Percentiles rank a stretch among this genome's conserved stretches.
Evolutionary conservation across 2,329 filamentous ascomycete genomes (phyloP).

Genomic region (Calonectria pseudoreteaudii): DNA sequence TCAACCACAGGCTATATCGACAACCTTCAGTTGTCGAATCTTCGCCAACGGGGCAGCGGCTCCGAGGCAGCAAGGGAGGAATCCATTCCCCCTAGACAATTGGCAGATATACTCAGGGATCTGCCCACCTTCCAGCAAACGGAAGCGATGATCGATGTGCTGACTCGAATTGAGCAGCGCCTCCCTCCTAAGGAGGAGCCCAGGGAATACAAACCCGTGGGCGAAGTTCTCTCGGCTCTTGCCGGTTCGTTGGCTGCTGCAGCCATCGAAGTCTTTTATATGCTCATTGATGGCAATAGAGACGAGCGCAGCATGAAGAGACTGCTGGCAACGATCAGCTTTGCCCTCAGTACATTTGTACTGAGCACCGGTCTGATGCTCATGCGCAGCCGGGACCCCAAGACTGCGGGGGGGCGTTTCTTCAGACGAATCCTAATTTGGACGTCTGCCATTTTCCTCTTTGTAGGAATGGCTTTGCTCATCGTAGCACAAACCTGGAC

Average conservation of each 20-base stretch:
- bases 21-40: not conserved
- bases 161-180: too few relatives aligned
- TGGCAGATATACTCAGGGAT: not conserved
- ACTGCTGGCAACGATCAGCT: not conserved
- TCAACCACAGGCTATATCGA: not conserved
- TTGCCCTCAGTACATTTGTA: not conserved
- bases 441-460: not conserved
- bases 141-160: too few relatives aligned
- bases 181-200: too few relatives aligned
- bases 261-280: not conserved
- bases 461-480: not conserved
- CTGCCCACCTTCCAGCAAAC: too few relatives aligned
- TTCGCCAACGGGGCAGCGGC: not conserved
- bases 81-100: too few relatives aligned
- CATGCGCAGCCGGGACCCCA: not conserved
- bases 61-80: too few relatives aligned
- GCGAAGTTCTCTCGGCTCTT: not conserved
- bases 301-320: too few relatives aligned
- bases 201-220: not conserved
- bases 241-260: not conserved
- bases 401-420: not conserved
- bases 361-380: not conserved
- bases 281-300: not conserved
- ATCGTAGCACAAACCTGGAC: not conserved
- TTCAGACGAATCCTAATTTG: not conserved